Conservation (phyloP, 371 early-diverging fungal genomes). For the Mycotypha africana region DNA sequence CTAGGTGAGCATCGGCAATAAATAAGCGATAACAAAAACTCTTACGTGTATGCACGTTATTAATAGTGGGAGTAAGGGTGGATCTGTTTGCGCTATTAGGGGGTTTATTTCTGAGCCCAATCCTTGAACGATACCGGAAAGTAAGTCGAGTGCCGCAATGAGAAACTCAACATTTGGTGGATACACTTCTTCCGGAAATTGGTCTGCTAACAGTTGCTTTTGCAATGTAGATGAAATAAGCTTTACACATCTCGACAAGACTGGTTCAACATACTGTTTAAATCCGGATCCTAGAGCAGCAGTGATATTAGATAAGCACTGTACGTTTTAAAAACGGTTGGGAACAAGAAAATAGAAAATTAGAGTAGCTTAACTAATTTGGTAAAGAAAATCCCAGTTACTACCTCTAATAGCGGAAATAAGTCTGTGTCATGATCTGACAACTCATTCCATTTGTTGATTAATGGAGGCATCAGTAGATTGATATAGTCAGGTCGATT, state of each 20-base stretch:
- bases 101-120: slow-evolving; percentile 60
- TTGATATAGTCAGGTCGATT: slow-evolving; percentile 69
- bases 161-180: slow-evolving; percentile 81
- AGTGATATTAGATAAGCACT: slow-evolving; percentile 80
- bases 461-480: slow-evolving; percentile 78
- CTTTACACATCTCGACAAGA: slow-evolving; percentile 73
- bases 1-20: neutral
- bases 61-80: slow-evolving; percentile 63
- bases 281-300: slow-evolving; percentile 78
- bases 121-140: slow-evolving; percentile 83
- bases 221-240: slow-evolving; percentile 63
- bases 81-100: slow-evolving; percentile 57
- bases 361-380: no score
- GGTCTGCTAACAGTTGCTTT: slow-evolving; percentile 44
- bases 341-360: no score
- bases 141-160: slow-evolving; percentile 82
- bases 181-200: slow-evolving; percentile 46
- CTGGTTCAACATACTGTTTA: slow-evolving; percentile 64
- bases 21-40: neutral
- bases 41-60: slow-evolving; percentile 64
- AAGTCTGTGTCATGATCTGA: slow-evolving; percentile 78
- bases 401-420: slow-evolving; percentile 86
- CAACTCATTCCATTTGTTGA: slow-evolving; percentile 75
- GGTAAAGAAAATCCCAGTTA: neutral
- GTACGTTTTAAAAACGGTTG: neutral